phyloP scores from a whole-genome alignment of 1,284 basidiomycete genomes.

The Coriolopsis trogii region DNA sequence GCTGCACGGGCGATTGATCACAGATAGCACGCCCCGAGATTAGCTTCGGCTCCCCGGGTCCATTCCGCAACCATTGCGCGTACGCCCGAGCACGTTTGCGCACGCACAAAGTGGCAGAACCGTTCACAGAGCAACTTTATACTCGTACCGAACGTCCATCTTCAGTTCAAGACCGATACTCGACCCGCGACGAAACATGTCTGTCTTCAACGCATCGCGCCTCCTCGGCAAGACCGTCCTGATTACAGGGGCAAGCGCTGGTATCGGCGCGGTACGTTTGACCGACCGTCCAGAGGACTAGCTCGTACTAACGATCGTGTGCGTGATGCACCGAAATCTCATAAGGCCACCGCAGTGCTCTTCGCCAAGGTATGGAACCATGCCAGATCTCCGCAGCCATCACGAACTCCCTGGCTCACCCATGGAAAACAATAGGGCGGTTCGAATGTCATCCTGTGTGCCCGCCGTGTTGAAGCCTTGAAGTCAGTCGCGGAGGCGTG shows the following conservation, averaged over 20 bases:
- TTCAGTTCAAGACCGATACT: slow-evolving; percentile 6
- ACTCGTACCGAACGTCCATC: slow-evolving; percentile 14
- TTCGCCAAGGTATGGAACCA: slow-evolving; percentile 69
- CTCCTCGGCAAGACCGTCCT: slow-evolving; percentile 85
- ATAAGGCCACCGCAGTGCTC: slow-evolving; percentile 79
- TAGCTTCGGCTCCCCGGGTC: slow-evolving; percentile 7
- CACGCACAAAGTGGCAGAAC: slow-evolving; percentile 6
- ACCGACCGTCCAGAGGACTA: background rate
- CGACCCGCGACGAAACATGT: slow-evolving; percentile 50
- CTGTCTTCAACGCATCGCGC: slow-evolving; percentile 77
- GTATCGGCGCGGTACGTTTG: slow-evolving; percentile 75
- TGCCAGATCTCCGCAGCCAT: background rate
- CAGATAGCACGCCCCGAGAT: slow-evolving; percentile 23
- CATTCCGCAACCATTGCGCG: slow-evolving; percentile 26
- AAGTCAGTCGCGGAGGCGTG: slow-evolving; percentile 69
- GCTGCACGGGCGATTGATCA: slow-evolving; percentile 20
- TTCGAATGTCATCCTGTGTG: slow-evolving; percentile 76
- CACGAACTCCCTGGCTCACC: background rate
- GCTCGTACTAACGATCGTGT: background rate
- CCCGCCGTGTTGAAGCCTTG: slow-evolving; percentile 68
- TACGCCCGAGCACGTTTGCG: slow-evolving; percentile 4
- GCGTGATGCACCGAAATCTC: background rate
- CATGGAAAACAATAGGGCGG: slow-evolving; percentile 55
- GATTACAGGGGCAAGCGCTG: slow-evolving; percentile 84
- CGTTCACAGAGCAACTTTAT: too few species aligned